Base-by-base conservation (phyloP, 768 basidiomycete species). In the Phaeolepiota aurea region DNA sequence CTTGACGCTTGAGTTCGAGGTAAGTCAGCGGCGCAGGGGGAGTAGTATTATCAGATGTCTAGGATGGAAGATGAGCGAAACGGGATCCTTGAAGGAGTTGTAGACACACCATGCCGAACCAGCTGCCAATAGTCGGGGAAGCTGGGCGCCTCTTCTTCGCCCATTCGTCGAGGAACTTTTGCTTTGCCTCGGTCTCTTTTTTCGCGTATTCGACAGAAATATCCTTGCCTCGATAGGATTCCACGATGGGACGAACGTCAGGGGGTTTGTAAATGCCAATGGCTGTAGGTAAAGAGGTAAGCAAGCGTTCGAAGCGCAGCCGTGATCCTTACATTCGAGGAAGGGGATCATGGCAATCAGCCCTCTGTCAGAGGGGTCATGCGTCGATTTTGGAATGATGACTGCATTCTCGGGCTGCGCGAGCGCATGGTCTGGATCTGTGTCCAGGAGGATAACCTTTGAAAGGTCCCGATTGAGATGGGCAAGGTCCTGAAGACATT, bases 291-390 rank as follows among this genome's bases (percentile, higher is more conserved):
- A 13, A 19, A 38, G 13, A 38, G 22, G 15, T 19, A 18, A 38
- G 13, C 13, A 21, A 20, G 10, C 16, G 37, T 10, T 5, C 10
- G 18, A 5, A 9, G 22, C 12, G 12, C 10, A 21, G 37, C 7
- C 22, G 20, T 38, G 15, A 37, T 15, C 58, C 68, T 5, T 53
- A 73, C 91, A 91, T 68, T 98, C 96, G 3, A 99, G 73, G 80
- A 98, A 97, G 1, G 94, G 94, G 48, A 99, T 92, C 72, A 97
- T 74, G n/a, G 81, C 82, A 14, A 97, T 59, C 30, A 98, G 76
- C 0, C 87, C 89, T 47, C 68, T 76, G 57, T 59, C 82, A 63
- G 60, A 60, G 0, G 79, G 65, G 39, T 82, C 76, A 2, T 93
- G 94, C 1, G 77, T 76, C 96, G 96, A 99, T 48, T 81, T 80